Evolutionary conservation across 345 rosid species (phyloP), one percentile per base, ranked within the genome.

Genomic region (Aquilaria malaccensis): DNA sequence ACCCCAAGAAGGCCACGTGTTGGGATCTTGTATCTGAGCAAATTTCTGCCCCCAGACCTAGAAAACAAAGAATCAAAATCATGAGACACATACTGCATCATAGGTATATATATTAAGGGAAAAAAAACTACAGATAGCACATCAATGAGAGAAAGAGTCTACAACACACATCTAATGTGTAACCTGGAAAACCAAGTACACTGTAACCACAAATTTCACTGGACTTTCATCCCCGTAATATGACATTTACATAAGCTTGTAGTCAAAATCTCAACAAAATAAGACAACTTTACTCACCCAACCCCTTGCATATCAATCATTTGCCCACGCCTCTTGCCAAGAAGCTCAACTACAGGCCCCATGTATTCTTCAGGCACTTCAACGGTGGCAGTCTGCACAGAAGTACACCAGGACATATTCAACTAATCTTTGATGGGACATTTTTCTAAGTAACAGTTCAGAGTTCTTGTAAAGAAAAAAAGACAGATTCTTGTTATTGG

Each of bases 281-380:
- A 70, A 47, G 66, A 13, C 55, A 60, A 58, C 58, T 46, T 47
- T 47, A 73, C 85, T 22, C 64, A 89, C 97, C 95, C 97, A 63
- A 80, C 82, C 54, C 85, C 85, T 67, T 89, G 85, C 98, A 89
- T 93, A 73, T 93, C 96, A 76, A 83, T 79, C 97, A 93, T 93
- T 78, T 73, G 91, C 50, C 96, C 98, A 50, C 97, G 97, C 72
- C 98, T 85, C 84, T 63, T 84, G 22, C 98, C 98, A 63, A 89
- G 91, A 77, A 93, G 98, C 76, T 93, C 98, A 75, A 93, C 97
- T 50, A 89, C 98, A 74, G 96, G 62, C 29, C 98, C 98, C 97
- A 89, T 83, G 74, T 89, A 88, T 66, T 62, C 80, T 80, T 93
- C 98, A 22, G 98, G 97, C 65, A 93, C 96, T 75, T 93, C 98